Base-by-base conservation (phyloP, 768 basidiomycete species). In the Ramaria sp. region DNA sequence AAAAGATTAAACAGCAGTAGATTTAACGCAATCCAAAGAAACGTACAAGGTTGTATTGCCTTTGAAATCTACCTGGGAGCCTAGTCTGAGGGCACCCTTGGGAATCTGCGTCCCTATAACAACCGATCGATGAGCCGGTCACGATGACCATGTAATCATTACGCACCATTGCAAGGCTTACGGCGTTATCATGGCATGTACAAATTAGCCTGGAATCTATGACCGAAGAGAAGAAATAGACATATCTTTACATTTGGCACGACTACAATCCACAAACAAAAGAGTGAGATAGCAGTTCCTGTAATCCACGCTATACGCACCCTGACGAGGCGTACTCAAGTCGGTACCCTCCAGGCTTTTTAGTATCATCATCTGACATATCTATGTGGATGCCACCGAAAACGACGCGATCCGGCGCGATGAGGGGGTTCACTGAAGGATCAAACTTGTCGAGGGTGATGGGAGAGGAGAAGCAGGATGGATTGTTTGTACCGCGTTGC, bases 241-340 rank as follows among this genome's bases (percentile, higher is more conserved):
- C 59, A 19, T 59, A 85, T 88, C 88, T 75, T 87, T 89, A 73
- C 88, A 91, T 72, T 86, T 86, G 37, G 87, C 75, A 58, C 88
- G 77, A 59, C 71, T 56, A 39, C 2, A 58, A 49, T 11, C 4
- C 13, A 33, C 33, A 45, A 24, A 20, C 1, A 49, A 9, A 30
- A 27, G 17, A 17, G 27, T 30, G 10, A 49, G 31, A 13, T 24
- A 15, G n/a, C 15, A 38, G 19, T 12, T 34, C 15, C 7, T 34
- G 46, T 13, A n/a, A 2, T 52, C 12, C 24, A 33, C 6, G 34
- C 31, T 12, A n/a, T 24, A 54, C 55, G 45, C 34, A 57, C 39
- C 53, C 75, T 57, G 80, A 82, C 46, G 70, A 59, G 52, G 88
- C 82, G 69, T 89, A 89, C 70, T 91, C 88, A 42, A 91, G 73